Conservation (phyloP, 176 grass and related monocot species). For the Oryza punctata region DNA sequence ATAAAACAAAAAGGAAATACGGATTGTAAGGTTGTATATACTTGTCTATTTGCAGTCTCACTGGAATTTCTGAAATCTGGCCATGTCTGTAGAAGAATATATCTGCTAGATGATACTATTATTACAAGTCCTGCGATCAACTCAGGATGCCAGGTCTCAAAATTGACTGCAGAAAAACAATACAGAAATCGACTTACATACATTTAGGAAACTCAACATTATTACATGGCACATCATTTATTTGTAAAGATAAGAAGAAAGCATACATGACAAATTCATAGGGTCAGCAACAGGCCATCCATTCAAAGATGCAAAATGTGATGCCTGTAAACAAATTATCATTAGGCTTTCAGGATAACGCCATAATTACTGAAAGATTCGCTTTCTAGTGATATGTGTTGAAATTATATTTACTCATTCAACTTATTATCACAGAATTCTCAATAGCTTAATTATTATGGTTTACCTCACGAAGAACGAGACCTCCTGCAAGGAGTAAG, state of each 20-base stretch:
- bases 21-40: conserved; percentile 30
- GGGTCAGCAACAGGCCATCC: conserved; percentile 61
- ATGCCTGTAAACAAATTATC: conserved; percentile 34
- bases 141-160: conserved; percentile 81
- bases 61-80: conserved; percentile 84
- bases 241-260: background rate
- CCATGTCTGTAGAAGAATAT: conserved; percentile 72
- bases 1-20: background rate
- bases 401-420: background rate
- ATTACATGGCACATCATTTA: conserved; percentile 8
- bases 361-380: background rate
- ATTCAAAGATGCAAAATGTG: conserved; percentile 62
- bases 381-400: background rate
- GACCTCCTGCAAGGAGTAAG: conserved; percentile 52
- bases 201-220: background rate
- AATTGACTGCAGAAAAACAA: conserved; percentile 61
- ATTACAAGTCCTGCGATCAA: conserved; percentile 69
- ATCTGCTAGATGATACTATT: conserved; percentile 68
- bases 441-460: background rate
- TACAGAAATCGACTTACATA: background rate
- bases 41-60: conserved; percentile 82
- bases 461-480: conserved; percentile 70
- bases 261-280: conserved; percentile 60
- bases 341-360: background rate
- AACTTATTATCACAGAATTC: background rate